These are phyloP conservation scores for Taphrina flavorubra DNA, from an alignment of 1,139 yeast species.

Conservation along the genomic window DNA sequence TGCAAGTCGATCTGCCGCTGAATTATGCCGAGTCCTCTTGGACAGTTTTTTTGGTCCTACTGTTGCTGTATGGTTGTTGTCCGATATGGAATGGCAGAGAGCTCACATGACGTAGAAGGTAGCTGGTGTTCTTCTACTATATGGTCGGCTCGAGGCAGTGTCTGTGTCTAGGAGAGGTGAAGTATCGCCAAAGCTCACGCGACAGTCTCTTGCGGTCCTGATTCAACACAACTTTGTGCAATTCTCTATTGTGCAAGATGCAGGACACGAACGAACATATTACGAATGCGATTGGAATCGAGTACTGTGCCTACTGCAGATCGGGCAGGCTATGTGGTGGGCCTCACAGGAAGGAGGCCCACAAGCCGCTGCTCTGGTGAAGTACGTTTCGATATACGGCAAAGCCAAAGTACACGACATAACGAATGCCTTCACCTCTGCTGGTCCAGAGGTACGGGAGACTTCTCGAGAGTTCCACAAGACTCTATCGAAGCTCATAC, in stretches of 20 bases:
- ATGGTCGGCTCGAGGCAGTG: conserved; percentile 52
- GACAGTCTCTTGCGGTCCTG: conserved; percentile 53
- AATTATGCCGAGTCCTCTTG: conserved; percentile 51
- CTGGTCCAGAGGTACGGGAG: background rate
- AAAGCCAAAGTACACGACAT: conserved; percentile 18
- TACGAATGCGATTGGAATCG: conserved; percentile 42
- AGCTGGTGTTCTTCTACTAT: conserved; percentile 50
- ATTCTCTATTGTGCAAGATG: conserved; percentile 45
- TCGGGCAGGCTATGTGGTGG: conserved; percentile 36
- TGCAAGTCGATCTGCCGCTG: conserved; percentile 46
- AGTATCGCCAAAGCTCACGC: conserved; percentile 51
- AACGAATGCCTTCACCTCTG: conserved; percentile 18
- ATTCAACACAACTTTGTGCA: conserved; percentile 55
- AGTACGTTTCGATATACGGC: conserved; percentile 58
- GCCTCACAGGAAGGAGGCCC: conserved; percentile 29
- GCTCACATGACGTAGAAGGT: conserved; percentile 45
- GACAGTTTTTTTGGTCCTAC: conserved; percentile 53
- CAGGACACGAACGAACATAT: conserved; percentile 33
- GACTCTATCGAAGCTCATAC: background rate
- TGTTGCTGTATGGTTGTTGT: conserved; percentile 48
- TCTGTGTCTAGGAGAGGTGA: conserved; percentile 49
- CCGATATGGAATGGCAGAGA: background rate
- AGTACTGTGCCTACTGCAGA: conserved; percentile 33
- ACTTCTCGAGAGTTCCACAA: background rate
- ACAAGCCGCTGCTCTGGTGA: conserved; percentile 69